A percentile compares a stretch with the other conserved stretches of the same genome.
phyloP scores from a whole-genome alignment of 1,284 basidiomycete genomes.

The Ustilago lituana region DNA sequence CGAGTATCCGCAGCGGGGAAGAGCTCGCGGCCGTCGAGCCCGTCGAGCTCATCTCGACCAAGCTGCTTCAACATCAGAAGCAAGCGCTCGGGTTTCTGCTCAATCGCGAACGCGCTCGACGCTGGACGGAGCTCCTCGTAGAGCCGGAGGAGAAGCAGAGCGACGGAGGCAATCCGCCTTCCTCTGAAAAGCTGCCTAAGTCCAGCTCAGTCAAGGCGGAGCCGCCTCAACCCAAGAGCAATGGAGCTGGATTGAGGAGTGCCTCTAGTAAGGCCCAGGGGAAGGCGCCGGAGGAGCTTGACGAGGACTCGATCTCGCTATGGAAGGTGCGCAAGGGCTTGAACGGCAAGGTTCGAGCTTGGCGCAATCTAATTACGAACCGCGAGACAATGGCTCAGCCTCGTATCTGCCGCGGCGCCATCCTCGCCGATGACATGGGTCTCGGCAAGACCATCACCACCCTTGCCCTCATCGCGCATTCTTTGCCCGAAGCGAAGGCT shows the following conservation, averaged over 20 bases:
- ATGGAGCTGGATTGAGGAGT: background rate
- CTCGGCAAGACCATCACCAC: slow-evolving; percentile 97
- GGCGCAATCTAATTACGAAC: slow-evolving; percentile 81
- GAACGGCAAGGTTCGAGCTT: slow-evolving; percentile 71
- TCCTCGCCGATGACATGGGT: slow-evolving; percentile 81
- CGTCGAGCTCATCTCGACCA: slow-evolving; percentile 85
- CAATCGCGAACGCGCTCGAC: slow-evolving; percentile 76
- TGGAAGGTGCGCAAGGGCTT: slow-evolving; percentile 77
- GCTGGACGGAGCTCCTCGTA: slow-evolving; percentile 45
- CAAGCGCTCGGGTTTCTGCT: slow-evolving; percentile 95
- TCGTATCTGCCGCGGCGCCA: slow-evolving; percentile 82
- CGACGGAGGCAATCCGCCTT: background rate
- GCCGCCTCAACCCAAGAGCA: background rate
- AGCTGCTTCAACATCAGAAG: slow-evolving; percentile 95
- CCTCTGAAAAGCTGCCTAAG: background rate
- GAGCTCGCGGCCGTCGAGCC: slow-evolving; percentile 83
- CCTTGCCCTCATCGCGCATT: slow-evolving; percentile 86
- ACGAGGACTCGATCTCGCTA: slow-evolving; percentile 74
- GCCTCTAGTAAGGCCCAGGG: slow-evolving; percentile 2
- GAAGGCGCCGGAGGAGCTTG: slow-evolving; percentile 5
- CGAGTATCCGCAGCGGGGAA: slow-evolving; percentile 83
- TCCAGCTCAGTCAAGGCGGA: slow-evolving; percentile 10
- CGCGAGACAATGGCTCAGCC: slow-evolving; percentile 75
- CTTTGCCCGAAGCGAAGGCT: slow-evolving; percentile 75
- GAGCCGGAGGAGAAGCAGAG: slow-evolving; percentile 8